These are phyloP conservation scores for Hymenoscyphus fraxineus DNA, from an alignment of 2,329 filamentous ascomycete genomes.

Conservation along the genomic window DNA sequence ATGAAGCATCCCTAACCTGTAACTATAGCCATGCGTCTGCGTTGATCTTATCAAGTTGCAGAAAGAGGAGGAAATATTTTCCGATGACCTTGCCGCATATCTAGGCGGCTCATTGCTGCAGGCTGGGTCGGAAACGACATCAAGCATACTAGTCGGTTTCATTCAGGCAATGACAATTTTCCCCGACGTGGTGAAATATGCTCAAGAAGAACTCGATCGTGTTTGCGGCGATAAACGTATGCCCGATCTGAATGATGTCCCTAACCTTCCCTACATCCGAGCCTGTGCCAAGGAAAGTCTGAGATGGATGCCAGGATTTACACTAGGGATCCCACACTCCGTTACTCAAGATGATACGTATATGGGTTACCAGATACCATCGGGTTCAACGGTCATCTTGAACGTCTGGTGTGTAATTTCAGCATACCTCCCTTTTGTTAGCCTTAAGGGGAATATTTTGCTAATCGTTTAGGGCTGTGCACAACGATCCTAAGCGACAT, in stretches of 20 bases:
- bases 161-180: constrained; percentile 34
- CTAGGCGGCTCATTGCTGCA: constrained; percentile 35
- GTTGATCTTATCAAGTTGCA: constrained; percentile 15
- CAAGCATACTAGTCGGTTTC: constrained; percentile 35
- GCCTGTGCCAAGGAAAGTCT: constrained; percentile 43
- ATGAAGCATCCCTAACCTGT: no score
- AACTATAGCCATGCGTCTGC: constrained; percentile 1
- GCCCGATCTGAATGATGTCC: constrained; percentile 43
- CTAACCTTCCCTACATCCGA: constrained; percentile 41
- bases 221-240: constrained; percentile 34
- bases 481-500: no score
- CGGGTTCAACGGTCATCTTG: no score
- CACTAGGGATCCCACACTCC: no score
- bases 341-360: no score
- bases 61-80: constrained; percentile 21
- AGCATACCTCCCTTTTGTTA: no score
- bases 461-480: no score
- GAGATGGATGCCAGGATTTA: constrained; percentile 24
- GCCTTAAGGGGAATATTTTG: no score
- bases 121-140: constrained; percentile 39
- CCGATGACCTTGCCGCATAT: constrained; percentile 29
- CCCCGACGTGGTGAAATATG: constrained; percentile 42
- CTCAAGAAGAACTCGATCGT: constrained; percentile 35
- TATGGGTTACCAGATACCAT: no score
- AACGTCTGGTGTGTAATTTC: no score